Base-by-base conservation (phyloP, 1,284 basidiomycete species). In the Chiua sp. region DNA sequence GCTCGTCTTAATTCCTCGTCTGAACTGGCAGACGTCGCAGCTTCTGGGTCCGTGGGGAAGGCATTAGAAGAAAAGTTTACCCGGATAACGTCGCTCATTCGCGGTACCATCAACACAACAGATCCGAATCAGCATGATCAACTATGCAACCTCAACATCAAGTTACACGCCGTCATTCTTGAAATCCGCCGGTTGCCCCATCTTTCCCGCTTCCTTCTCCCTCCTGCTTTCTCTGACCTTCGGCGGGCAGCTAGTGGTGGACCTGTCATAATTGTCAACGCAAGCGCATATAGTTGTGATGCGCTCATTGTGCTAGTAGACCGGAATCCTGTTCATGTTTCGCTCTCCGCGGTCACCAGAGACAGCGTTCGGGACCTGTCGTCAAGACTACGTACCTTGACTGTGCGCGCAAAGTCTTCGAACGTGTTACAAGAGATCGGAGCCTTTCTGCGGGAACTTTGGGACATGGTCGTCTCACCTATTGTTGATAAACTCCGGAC, bases 211-310 rank as follows among this genome's bases (percentile, higher is more conserved):
- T 44, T 44, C n/a, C 42, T 44, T 12, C 42, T 44, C 20, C 42
- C 42, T n/a, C 22, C 42, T n/a, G 28, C 23, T 20, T 53, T 26
- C 11, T 26, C 18, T 47, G 55, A 32, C 39, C 30, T 49, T 22
- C 59, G n/a, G 15, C 12, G 12, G 15, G 72, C 67, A 13, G 66
- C 72, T 10, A 53, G 49, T 7, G 67, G 66, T 16, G 75, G 75
- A 2, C 75, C 76, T 0, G 68, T 77, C 20, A 67, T 77, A 42
- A 51, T 74, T 39, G 53, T 53, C 13, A 60, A 60, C 28, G 51
- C 56, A 2, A 51, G 59, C 47, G 11, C 37, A 4, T 51, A 53
- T 22, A 22, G 32, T n/a, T 54, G 56, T 11, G 47, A 55, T 53
- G 69, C 65, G 4, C 42, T 73, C 20, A 68, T 71, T 18, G 32